These are phyloP conservation scores for Tulasnella sp. DNA, from an alignment of 768 basidiomycete genomes.

Conservation along the genomic window DNA sequence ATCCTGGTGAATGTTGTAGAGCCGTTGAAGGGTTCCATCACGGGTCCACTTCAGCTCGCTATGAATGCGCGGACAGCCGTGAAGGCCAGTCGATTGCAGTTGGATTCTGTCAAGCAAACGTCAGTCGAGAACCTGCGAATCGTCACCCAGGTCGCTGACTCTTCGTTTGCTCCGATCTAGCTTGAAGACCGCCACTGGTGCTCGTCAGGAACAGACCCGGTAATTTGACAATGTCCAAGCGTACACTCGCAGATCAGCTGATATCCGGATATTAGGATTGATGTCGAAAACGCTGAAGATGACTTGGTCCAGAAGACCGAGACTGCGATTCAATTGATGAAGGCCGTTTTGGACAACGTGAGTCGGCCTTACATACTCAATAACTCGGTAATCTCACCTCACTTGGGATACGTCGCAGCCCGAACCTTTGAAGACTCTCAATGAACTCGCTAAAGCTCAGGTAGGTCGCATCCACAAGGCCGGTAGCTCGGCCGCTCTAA, in stretches of 20 bases:
- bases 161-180: slow-evolving; percentile 42
- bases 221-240: slow-evolving; percentile 30
- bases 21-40: slow-evolving; percentile 86
- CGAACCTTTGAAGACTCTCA: slow-evolving; percentile 91
- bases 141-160: not conserved
- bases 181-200: slow-evolving; percentile 68
- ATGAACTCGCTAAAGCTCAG: slow-evolving; percentile 88
- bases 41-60: slow-evolving; percentile 78
- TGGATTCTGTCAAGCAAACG: slow-evolving; percentile 88
- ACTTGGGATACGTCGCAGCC: slow-evolving; percentile 51
- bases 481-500: not conserved
- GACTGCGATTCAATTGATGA: slow-evolving; percentile 94
- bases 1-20: slow-evolving; percentile 65
- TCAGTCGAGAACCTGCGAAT: slow-evolving; percentile 42
- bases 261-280: slow-evolving; percentile 46
- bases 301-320: slow-evolving; percentile 98
- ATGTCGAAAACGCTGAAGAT: slow-evolving; percentile 91
- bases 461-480: slow-evolving; percentile 38
- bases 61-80: slow-evolving; percentile 90
- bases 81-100: slow-evolving; percentile 71
- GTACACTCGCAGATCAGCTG: not conserved
- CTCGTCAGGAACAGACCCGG: slow-evolving; percentile 85
- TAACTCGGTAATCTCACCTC: not conserved
- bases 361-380: slow-evolving; percentile 36
- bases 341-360: slow-evolving; percentile 97